Base-by-base conservation (phyloP, 495 filamentous ascomycete genomes). In the Staphylotrichum longicolle region DNA sequence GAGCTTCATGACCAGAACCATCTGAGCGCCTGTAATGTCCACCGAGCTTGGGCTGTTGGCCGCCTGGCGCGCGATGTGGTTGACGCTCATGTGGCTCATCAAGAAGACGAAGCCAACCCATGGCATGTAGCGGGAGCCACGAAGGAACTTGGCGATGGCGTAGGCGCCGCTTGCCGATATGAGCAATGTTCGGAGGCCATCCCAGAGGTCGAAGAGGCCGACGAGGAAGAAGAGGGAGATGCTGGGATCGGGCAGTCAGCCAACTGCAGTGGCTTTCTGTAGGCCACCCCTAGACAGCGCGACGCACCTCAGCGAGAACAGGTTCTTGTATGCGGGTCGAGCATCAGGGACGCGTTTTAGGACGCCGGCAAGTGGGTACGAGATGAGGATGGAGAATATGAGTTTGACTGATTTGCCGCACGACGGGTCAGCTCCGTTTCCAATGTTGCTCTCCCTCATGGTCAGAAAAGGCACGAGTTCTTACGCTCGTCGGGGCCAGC, bases 1-100 rank as follows among this genome's bases (percentile, higher is more conserved):
- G n/a, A 98, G 88, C 78, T 98, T 98, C 93, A 98, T 98, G 57
- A 96, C 86, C 63, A 98, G 72, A 11, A 98, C 94, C 94, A 98
- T 98, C 74, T 98, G 94, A 0, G 94, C 93, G 53, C 91, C 92
- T 14, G 93, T 96, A 66, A 98, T 93, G 73, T 98, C 94, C 45
- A 96, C 78, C 7, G 77, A 72, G 57, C 81, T 75, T 1, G 88
- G 82, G 52, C 85, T 79, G 63, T 88, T 80, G 40, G 79, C 74
- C 51, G 87, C 82, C 67, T 96, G 91, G 37, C 94, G 88, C 59
- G 85, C 77, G 60, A 98, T 86, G 70, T 98, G 94, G 71, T 84
- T 95, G 64, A 91, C 71, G 44, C 92, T 90, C 89, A 98, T 90
- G 74, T 98, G 93, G 61, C 88, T 86, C 95, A 98, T 98, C 57